These are phyloP conservation scores for Erodium maritimum DNA, from an alignment of 345 rosid genomes.

Conservation along the genomic window DNA sequence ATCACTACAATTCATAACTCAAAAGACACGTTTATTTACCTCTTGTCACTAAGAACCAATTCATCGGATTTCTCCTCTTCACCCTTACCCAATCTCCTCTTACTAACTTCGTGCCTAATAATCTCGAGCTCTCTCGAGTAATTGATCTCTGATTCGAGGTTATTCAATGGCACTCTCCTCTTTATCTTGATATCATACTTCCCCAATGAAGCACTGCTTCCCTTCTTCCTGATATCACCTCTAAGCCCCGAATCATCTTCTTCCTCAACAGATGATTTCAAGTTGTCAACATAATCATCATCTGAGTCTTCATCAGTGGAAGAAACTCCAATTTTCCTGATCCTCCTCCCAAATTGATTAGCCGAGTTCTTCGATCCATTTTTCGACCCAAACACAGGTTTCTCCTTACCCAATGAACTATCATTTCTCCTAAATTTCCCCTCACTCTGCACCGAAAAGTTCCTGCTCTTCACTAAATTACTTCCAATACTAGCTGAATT, in stretches of 20 bases:
- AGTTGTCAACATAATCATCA: background rate
- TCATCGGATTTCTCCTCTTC: conserved; percentile 16
- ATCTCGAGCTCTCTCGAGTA: conserved; percentile 41
- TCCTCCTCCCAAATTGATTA: conserved; percentile 18
- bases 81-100: conserved; percentile 8
- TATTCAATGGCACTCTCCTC: conserved; percentile 53
- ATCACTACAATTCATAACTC: background rate
- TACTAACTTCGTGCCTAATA: conserved; percentile 49
- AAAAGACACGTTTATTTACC: conserved; percentile 16
- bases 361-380: background rate
- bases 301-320: conserved; percentile 50
- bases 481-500: conserved; percentile 6
- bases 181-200: conserved; percentile 55
- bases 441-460: conserved; percentile 35
- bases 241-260: conserved; percentile 29
- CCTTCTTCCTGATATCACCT: conserved; percentile 32
- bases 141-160: conserved; percentile 36
- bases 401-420: conserved; percentile 26
- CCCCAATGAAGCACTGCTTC: conserved; percentile 68
- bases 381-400: background rate
- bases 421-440: conserved; percentile 17
- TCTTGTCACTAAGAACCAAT: conserved; percentile 41
- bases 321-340: conserved; percentile 39
- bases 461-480: conserved; percentile 22
- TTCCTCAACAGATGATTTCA: conserved; percentile 11